phyloP scores from a whole-genome alignment of 768 basidiomycete species.

The Pleurotus djamor region DNA sequence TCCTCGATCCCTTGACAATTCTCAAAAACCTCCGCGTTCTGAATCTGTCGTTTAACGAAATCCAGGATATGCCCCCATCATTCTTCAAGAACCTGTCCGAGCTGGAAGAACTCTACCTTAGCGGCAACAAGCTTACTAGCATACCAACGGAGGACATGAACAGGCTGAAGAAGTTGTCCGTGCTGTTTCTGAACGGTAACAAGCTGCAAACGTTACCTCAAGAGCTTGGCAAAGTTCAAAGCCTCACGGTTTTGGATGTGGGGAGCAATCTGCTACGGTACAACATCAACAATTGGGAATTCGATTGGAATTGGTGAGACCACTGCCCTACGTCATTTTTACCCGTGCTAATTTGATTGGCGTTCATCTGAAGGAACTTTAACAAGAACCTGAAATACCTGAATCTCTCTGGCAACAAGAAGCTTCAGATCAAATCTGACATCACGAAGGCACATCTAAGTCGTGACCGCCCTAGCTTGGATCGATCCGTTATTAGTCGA shows the following conservation, averaged over 20 bases:
- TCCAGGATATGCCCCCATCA: slow-evolving; percentile 79
- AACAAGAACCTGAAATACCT: slow-evolving; percentile 92
- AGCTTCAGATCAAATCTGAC: slow-evolving; percentile 91
- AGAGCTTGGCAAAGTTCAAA: slow-evolving; percentile 82
- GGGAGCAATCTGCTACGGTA: slow-evolving; percentile 94
- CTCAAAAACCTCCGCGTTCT: slow-evolving; percentile 78
- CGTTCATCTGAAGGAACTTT: slow-evolving; percentile 72
- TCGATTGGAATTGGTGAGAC: slow-evolving; percentile 97
- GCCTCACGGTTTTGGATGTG: slow-evolving; percentile 81
- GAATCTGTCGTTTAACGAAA: slow-evolving; percentile 93
- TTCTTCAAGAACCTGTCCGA: slow-evolving; percentile 71
- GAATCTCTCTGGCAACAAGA: slow-evolving; percentile 96
- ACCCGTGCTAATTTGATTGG: background rate
- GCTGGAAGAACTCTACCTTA: slow-evolving; percentile 87
- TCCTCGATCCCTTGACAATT: slow-evolving; percentile 69
- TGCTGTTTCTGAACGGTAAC: slow-evolving; percentile 93
- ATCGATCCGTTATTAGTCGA: slow-evolving; percentile 17
- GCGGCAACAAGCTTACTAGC: slow-evolving; percentile 91
- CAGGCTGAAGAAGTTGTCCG: slow-evolving; percentile 59
- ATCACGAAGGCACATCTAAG: slow-evolving; percentile 18
- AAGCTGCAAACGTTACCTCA: slow-evolving; percentile 89
- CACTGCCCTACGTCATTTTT: background rate
- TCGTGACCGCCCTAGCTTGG: slow-evolving; percentile 25
- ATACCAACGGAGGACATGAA: slow-evolving; percentile 89
- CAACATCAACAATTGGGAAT: slow-evolving; percentile 98